Evolutionary conservation across 2,329 filamentous ascomycete genomes (phyloP), one percentile per base, ranked within the genome.

Genomic region (Diaporthe caulivora): DNA sequence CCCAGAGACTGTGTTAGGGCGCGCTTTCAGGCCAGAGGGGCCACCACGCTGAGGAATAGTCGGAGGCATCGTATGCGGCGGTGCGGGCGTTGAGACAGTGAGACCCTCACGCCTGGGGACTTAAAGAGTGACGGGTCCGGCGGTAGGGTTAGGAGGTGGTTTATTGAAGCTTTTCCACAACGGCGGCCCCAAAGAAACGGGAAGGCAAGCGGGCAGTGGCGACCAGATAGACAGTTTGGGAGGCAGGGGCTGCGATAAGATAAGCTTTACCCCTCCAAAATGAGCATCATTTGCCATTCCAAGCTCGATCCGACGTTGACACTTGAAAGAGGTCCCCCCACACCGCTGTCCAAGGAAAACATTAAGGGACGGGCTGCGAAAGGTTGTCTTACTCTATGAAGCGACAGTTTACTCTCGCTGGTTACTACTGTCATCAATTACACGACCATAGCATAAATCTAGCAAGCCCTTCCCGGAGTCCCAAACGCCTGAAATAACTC

Each of bases 1-100:
- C 1, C 77, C 76, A 13, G 74, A 72, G 1, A 77, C 64, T 0
- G 75, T 72, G 3, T 37, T 51, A 2, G 71, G 31, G 0, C 78
- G 77, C 17, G 72, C 76, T 57, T 79, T 78, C 0, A 73, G 34
- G 4, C 58, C 73, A 17, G 72, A 72, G 2, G 81, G 81, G 0
- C 83, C 82, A 0, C 83, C 83, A 1, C 82, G 79, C 8, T 72
- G 71, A 0, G 79, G 70, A 1, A 77, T 70, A 0, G 78, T 79
- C 0, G 80, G 79, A 11, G 80, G 78, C 79, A 82, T 81, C 1
- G 9, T 79, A 13, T 40, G 37, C 2, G 47, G 15, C 11, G 37
- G 6, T 67, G 31, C 53, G n/a, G 34, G 9, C 9, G 34, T 9
- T 34, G 34, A 34, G 34, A 34, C 18, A 2, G 47, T 26, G 29